Conservation (phyloP, 352 stramenopile genomes). For the Globisporangium lucens region DNA sequence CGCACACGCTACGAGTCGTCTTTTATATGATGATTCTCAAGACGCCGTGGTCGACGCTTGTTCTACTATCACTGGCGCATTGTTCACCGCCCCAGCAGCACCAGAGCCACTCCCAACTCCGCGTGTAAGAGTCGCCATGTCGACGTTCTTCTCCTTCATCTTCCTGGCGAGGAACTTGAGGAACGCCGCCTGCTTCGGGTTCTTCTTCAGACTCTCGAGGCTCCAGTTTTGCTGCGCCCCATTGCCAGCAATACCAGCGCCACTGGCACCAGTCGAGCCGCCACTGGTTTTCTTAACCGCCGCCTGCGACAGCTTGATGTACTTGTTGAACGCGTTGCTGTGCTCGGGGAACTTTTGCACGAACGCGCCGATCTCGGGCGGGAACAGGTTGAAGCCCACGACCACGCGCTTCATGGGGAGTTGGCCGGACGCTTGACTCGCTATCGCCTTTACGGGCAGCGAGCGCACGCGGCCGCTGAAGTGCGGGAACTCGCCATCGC, state of each 20-base stretch:
- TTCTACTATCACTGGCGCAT: background rate
- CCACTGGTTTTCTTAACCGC: slow-evolving; percentile 40
- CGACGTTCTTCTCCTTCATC: slow-evolving; percentile 40
- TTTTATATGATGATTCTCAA: background rate
- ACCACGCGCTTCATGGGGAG: slow-evolving; percentile 53
- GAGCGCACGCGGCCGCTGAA: slow-evolving; percentile 57
- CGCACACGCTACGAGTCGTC: background rate
- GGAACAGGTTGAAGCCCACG: slow-evolving; percentile 77
- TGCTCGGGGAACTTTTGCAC: slow-evolving; percentile 64
- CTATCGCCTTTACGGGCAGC: slow-evolving; percentile 21
- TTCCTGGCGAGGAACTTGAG: slow-evolving; percentile 57
- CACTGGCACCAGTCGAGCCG: slow-evolving; percentile 12
- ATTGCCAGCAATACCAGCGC: background rate
- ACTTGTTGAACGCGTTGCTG: slow-evolving; percentile 64
- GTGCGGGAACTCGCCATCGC: slow-evolving; percentile 67
- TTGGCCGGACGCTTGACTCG: background rate
- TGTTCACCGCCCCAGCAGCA: background rate
- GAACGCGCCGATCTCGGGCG: slow-evolving; percentile 57
- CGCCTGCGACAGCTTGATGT: slow-evolving; percentile 69
- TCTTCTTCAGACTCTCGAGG: slow-evolving; percentile 46
- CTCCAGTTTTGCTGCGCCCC: slow-evolving; percentile 32
- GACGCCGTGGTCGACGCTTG: background rate
- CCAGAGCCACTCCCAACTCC: background rate
- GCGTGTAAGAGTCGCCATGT: slow-evolving; percentile 1
- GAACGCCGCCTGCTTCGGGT: slow-evolving; percentile 68